Evolutionary conservation across 2,329 filamentous ascomycete species (phyloP).

Genomic region (Exophiala viscosa): DNA sequence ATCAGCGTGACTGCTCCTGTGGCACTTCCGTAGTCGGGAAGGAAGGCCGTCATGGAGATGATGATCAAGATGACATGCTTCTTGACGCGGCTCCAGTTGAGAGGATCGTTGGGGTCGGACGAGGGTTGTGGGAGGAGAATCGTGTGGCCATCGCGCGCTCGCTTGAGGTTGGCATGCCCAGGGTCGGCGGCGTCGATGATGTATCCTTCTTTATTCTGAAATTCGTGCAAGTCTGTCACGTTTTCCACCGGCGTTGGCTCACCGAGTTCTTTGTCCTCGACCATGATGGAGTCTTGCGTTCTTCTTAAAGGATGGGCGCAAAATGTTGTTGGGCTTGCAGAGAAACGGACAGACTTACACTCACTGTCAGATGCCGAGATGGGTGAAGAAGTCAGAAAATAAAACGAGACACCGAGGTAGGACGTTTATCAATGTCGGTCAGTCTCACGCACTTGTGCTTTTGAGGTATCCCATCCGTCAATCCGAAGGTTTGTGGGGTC

Average conservation of each 20-base stretch:
- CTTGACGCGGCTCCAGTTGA: constrained; percentile 36
- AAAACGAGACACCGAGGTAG: too few species aligned
- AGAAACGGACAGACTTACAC: too few species aligned
- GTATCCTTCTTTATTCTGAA: constrained; percentile 33
- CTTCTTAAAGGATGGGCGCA: not conserved
- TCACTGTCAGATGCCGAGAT: too few species aligned
- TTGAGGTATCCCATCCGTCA: too few species aligned
- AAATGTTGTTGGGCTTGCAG: too few species aligned
- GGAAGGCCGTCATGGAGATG: constrained; percentile 37
- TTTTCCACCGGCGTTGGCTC: constrained; percentile 11
- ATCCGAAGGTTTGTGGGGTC: too few species aligned
- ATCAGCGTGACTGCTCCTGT: constrained; percentile 41
- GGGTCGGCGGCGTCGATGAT: constrained; percentile 33
- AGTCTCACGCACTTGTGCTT: too few species aligned
- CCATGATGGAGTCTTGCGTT: constrained; percentile 5
- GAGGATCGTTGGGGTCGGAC: constrained; percentile 38
- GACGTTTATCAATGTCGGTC: too few species aligned
- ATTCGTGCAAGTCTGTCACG: constrained; percentile 23
- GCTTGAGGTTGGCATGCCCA: constrained; percentile 31
- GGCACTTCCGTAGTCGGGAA: constrained; percentile 43
- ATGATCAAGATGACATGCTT: constrained; percentile 39
- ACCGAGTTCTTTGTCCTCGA: constrained; percentile 20
- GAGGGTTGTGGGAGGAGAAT: constrained; percentile 40
- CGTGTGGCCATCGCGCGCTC: constrained; percentile 39
- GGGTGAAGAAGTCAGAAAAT: too few species aligned